Evolutionary conservation across 139 green algal species (phyloP).

Genomic region (Protoeuglena noctilucae): DNA sequence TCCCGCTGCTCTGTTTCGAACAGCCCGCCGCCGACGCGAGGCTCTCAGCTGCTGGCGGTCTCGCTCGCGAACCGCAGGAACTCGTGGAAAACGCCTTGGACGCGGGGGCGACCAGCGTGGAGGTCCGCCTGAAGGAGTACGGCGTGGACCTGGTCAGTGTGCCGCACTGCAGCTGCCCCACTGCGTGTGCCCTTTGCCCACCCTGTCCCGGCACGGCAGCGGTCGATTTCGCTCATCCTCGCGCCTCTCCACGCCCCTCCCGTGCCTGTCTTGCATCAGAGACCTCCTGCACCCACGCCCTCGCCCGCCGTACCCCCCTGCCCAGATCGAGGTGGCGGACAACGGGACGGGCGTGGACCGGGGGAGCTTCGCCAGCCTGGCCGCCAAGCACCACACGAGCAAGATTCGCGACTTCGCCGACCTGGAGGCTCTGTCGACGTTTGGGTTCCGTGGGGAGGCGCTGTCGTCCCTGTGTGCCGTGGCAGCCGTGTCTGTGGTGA

Average conservation of each 20-base stretch:
- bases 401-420: slow-evolving; percentile 45
- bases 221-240: too few species aligned
- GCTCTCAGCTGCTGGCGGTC: not conserved
- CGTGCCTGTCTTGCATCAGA: too few species aligned
- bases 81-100: slow-evolving; percentile 93
- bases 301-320: too few species aligned
- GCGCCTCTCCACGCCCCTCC: too few species aligned
- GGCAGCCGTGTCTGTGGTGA: slow-evolving; percentile 30
- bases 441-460: slow-evolving; percentile 91
- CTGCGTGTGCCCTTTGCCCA: too few species aligned
- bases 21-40: too few species aligned
- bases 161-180: too few species aligned
- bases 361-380: slow-evolving; percentile 49
- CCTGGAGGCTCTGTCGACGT: slow-evolving; percentile 53
- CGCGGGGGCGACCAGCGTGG: slow-evolving; percentile 19
- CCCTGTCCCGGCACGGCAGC: too few species aligned
- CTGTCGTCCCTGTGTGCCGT: slow-evolving; percentile 79
- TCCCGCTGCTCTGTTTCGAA: too few species aligned
- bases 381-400: slow-evolving; percentile 89
- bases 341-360: slow-evolving; percentile 69
- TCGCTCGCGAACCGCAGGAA: too few species aligned
- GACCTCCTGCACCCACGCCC: not conserved
- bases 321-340: slow-evolving; percentile 89
- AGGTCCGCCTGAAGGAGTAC: not conserved
- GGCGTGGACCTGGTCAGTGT: not conserved